Conservation (phyloP, 495 filamentous ascomycete species). For the Eremomyces bilateralis region DNA sequence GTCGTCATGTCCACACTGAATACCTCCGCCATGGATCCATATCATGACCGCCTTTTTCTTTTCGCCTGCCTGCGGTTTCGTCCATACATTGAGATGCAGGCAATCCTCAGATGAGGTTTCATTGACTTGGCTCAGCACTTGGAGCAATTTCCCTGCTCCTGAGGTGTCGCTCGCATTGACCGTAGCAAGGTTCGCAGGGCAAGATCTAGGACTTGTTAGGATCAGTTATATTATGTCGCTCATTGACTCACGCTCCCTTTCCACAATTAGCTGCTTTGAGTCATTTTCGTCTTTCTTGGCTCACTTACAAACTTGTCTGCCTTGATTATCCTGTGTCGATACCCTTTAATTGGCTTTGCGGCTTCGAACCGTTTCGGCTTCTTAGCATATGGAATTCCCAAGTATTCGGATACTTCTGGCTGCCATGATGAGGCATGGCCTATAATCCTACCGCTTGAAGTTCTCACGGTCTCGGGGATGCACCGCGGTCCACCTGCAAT, state of each 20-base stretch:
- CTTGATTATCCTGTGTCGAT: too few species aligned
- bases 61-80: conserved; percentile 2
- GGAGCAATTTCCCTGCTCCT: background rate
- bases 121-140: background rate
- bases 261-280: background rate
- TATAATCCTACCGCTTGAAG: background rate
- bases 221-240: background rate
- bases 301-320: too few species aligned
- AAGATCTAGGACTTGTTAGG: too few species aligned
- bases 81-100: conserved; percentile 3
- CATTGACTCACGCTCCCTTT: background rate
- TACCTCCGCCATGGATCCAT: conserved; percentile 2
- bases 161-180: too few species aligned
- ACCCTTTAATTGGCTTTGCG: too few species aligned
- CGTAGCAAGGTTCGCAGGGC: too few species aligned
- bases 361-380: too few species aligned
- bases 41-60: conserved; percentile 3
- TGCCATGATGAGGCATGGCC: background rate
- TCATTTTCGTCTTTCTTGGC: too few species aligned
- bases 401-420: background rate
- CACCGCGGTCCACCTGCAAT: too few species aligned
- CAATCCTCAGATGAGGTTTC: conserved; percentile 1
- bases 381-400: conserved; percentile 1
- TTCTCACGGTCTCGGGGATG: background rate
- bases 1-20: too few species aligned